Conservation (phyloP, 805 yeast species). For the Schwanniomyces sp. region DNA sequence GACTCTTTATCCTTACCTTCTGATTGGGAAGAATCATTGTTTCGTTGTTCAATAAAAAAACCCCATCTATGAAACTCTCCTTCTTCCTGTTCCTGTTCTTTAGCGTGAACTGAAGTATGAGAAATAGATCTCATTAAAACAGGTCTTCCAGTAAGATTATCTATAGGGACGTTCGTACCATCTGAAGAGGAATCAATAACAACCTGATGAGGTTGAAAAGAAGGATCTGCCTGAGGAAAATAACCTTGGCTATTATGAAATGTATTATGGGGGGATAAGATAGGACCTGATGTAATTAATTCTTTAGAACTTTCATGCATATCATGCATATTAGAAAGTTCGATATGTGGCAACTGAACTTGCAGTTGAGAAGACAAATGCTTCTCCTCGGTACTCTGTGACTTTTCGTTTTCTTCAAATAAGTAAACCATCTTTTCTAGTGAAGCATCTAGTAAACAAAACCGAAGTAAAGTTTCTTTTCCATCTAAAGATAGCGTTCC, state of each 20-base stretch:
- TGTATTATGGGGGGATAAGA: constrained; percentile 44
- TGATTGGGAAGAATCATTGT: constrained; percentile 12
- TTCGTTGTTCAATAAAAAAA: constrained; percentile 68
- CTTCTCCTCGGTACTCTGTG: neutral
- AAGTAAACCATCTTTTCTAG: constrained; percentile 52
- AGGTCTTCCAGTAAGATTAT: constrained; percentile 70
- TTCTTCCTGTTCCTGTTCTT: constrained; percentile 83
- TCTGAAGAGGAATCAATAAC: constrained; percentile 63
- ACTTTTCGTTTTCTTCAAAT: constrained; percentile 43
- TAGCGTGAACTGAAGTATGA: constrained; percentile 66
- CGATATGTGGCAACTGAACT: neutral
- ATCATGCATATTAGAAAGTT: constrained; percentile 12
- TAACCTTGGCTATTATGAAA: constrained; percentile 14
- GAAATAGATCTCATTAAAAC: constrained; percentile 64
- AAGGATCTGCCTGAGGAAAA: constrained; percentile 20
- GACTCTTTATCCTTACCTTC: constrained; percentile 2
- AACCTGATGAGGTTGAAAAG: constrained; percentile 64
- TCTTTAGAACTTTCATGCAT: constrained; percentile 52
- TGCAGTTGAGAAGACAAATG: neutral
- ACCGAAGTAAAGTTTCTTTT: constrained; percentile 52
- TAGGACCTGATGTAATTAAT: constrained; percentile 53
- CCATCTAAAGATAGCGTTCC: constrained; percentile 54
- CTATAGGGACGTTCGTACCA: constrained; percentile 55
- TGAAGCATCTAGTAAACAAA: constrained; percentile 55
- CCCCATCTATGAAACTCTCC: constrained; percentile 92